Base-by-base conservation (phyloP, 148 eudicot genomes). In the Dysphania ambrosioides region DNA sequence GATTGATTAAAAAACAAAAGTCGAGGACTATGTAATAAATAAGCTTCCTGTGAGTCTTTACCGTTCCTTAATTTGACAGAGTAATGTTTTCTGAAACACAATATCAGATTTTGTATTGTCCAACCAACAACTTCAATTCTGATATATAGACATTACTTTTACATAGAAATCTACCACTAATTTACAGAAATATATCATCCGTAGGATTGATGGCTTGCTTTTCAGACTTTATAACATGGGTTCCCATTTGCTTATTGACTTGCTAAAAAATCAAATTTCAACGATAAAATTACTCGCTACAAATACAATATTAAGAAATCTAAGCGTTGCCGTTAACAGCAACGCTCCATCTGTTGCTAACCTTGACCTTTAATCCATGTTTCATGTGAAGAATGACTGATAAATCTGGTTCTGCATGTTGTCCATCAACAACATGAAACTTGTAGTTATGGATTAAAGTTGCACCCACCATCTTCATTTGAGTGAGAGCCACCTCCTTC, bases 321-420 rank as follows among this genome's bases (percentile, higher is more conserved):
- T 19, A 55, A 26, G 19, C 13, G 36, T n/a, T n/a, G n/a, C n/a
- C n/a, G 42, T 24, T 27, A 12, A 30, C 15, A n/a, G 34, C 35
- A 56, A 47, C 5, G 21, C 66, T 79, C 73, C 83, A 82, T 73
- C 86, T 83, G 42, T 77, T 86, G 58, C 47, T 72, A 64, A 89
- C 81, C 59, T 68, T 78, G 56, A 87, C 93, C 83, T 80, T 87
- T 41, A 89, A 79, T 1, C 93, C 90, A 80, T 84, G 75, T 77
- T 73, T 87, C 80, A 84, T 82, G 73, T 89, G 87, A 36, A 89
- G 88, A 64, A 89, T 87, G 13, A 87, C 77, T 7, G 93, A 89
- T 24, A 86, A 73, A 81, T 85, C 86, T 12, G 87, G 85, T n/a
- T 74, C 76, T 38, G 83, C 82, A 8, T 55, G 63, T 18, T 80